These are phyloP conservation scores for Blumeria graminis DNA, from an alignment of 2,329 filamentous ascomycete species.

Conservation along the genomic window DNA sequence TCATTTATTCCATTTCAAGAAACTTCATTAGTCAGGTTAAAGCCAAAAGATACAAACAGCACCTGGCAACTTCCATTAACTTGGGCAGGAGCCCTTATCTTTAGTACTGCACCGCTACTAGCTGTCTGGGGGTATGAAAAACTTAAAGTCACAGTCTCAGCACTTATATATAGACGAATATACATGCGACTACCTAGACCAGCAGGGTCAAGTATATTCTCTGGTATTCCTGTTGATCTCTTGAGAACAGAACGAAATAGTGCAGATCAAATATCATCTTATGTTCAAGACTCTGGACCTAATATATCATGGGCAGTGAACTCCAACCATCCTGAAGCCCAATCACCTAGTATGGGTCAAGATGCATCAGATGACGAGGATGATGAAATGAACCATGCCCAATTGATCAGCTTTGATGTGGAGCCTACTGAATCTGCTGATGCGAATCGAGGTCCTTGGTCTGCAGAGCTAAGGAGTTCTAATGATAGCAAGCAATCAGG, in stretches of 20 bases:
- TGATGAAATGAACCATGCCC: conserved; percentile 12
- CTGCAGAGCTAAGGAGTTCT: conserved; percentile 15
- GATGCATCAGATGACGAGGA: conserved; percentile 14
- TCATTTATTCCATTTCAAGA: conserved; percentile 13
- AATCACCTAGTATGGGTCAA: conserved; percentile 5
- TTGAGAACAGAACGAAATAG: conserved; percentile 9
- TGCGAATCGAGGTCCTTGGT: conserved; percentile 11
- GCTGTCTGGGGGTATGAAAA: conserved; percentile 9
- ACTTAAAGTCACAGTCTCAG: conserved; percentile 8
- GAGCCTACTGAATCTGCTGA: conserved; percentile 12
- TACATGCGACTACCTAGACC: conserved; percentile 13
- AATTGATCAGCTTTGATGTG: conserved; percentile 16
- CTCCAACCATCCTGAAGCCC: conserved; percentile 3
- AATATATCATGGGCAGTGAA: conserved; percentile 6
- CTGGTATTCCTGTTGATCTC: conserved; percentile 5
- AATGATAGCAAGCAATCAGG: conserved; percentile 12
- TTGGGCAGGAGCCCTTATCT: conserved; percentile 4
- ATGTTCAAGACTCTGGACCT: conserved; percentile 13
- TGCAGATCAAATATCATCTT: conserved; percentile 10
- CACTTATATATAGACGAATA: conserved; percentile 11
- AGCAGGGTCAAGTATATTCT: conserved; percentile 12
- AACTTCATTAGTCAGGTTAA: conserved; percentile 10
- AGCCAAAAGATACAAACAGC: conserved; percentile 4
- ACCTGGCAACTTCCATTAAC: conserved; percentile 6
- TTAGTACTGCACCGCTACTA: conserved; percentile 7